phyloP scores from a whole-genome alignment of 2,329 filamentous ascomycete species.

The Colletotrichum destructivum region DNA sequence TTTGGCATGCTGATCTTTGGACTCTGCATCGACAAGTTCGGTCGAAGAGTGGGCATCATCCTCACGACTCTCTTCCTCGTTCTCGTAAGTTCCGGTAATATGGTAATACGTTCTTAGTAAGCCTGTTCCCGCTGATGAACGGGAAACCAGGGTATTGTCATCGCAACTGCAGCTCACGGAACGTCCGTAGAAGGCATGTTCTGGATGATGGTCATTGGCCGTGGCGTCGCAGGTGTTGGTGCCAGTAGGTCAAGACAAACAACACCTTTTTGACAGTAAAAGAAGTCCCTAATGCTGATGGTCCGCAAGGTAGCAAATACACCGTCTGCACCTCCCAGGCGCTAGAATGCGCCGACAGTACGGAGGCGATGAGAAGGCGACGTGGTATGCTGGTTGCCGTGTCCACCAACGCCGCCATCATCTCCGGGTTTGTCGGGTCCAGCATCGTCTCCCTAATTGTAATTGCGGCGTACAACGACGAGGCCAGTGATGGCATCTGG shows the following conservation, averaged over 20 bases:
- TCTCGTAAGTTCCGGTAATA: slow-evolving; percentile 46
- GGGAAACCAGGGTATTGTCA: slow-evolving; percentile 52
- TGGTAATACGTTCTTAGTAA: no score
- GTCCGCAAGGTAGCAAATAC: slow-evolving; percentile 48
- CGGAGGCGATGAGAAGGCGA: slow-evolving; percentile 44
- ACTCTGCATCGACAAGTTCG: slow-evolving; percentile 61
- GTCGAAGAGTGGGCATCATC: slow-evolving; percentile 62
- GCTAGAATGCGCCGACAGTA: slow-evolving; percentile 50
- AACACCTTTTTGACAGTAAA: no score
- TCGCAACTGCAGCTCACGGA: slow-evolving; percentile 61
- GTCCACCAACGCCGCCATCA: slow-evolving; percentile 60
- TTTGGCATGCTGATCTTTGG: slow-evolving; percentile 58
- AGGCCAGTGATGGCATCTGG: slow-evolving; percentile 59
- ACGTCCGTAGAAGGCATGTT: slow-evolving; percentile 61
- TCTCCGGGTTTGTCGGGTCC: slow-evolving; percentile 54
- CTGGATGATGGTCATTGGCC: slow-evolving; percentile 65
- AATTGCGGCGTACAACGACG: slow-evolving; percentile 53
- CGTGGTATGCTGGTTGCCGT: slow-evolving; percentile 53
- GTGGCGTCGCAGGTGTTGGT: slow-evolving; percentile 64
- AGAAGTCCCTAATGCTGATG: neutral
- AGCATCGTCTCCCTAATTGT: slow-evolving; percentile 63
- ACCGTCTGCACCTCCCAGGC: slow-evolving; percentile 48
- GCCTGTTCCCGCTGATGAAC: neutral
- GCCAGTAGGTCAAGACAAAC: slow-evolving; percentile 49
- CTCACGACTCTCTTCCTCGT: slow-evolving; percentile 63